These are phyloP conservation scores for Psilocybe mexicana DNA, from an alignment of 1,284 basidiomycete genomes.

Conservation along the genomic window DNA sequence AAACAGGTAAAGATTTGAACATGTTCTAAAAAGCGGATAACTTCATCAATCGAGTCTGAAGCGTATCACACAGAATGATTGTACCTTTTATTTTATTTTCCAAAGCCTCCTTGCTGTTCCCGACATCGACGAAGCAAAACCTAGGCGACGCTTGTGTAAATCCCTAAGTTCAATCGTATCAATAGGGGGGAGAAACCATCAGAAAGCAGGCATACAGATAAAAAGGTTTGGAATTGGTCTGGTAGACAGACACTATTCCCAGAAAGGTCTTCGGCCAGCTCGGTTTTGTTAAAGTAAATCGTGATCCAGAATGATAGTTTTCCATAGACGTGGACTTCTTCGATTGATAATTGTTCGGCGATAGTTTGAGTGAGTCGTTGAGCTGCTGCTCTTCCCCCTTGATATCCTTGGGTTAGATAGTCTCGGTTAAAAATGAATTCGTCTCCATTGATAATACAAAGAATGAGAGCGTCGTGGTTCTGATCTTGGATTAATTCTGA, in stretches of 20 bases:
- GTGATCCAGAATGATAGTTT: slow-evolving; percentile 72
- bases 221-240: slow-evolving; percentile 69
- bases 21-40: slow-evolving; percentile 51
- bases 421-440: slow-evolving; percentile 62
- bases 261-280: slow-evolving; percentile 51
- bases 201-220: slow-evolving; percentile 33
- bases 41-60: slow-evolving; percentile 1
- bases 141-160: slow-evolving; percentile 71
- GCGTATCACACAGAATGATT: slow-evolving; percentile 6
- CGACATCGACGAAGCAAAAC: slow-evolving; percentile 72
- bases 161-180: slow-evolving; percentile 40
- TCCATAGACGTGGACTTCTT: slow-evolving; percentile 56
- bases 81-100: slow-evolving; percentile 77
- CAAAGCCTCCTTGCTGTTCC: slow-evolving; percentile 60
- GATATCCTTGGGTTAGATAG: slow-evolving; percentile 59
- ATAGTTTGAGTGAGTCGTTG: slow-evolving; percentile 66
- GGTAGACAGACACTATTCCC: slow-evolving; percentile 54
- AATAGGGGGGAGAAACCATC: slow-evolving; percentile 10
- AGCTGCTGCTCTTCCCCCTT: slow-evolving; percentile 68
- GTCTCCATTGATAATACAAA: slow-evolving; percentile 75
- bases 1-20: slow-evolving; percentile 74
- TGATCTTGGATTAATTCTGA: slow-evolving; percentile 27
- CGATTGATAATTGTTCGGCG: slow-evolving; percentile 59
- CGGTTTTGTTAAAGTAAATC: slow-evolving; percentile 65
- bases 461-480: slow-evolving; percentile 64